A percentile compares a stretch with the other conserved stretches of the same genome.
phyloP scores from a whole-genome alignment of 2,329 filamentous ascomycete genomes.

The Hypoxylon sp. region DNA sequence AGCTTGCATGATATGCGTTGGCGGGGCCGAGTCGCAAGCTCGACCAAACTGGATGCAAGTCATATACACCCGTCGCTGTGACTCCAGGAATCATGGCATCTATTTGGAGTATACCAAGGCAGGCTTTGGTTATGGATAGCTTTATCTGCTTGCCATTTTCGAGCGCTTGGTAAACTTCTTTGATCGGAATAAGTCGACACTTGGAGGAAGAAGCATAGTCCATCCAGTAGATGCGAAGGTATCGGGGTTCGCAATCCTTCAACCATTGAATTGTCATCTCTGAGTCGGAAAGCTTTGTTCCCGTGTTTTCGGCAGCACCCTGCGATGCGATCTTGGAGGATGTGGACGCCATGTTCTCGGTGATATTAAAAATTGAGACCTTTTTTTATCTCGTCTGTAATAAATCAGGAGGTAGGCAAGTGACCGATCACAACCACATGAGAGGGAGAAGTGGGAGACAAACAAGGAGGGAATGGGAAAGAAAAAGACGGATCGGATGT shows the following conservation, averaged over 20 bases:
- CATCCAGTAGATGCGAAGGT: neutral
- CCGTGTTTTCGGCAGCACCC: neutral
- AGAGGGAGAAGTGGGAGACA: neutral
- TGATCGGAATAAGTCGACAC: neutral
- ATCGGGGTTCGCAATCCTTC: neutral
- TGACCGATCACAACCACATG: neutral
- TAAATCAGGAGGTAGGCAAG: neutral
- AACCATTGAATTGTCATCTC: neutral
- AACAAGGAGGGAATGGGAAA: neutral
- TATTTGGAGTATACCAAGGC: neutral
- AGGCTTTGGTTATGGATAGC: slow-evolving; percentile 2
- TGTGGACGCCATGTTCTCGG: neutral
- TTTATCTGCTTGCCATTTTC: neutral
- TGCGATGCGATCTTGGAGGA: neutral
- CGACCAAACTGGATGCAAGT: neutral
- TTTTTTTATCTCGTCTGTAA: neutral
- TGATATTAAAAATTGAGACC: neutral
- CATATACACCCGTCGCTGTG: neutral
- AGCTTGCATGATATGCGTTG: neutral
- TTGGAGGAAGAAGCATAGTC: slow-evolving; percentile 1
- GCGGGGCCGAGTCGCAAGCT: slow-evolving; percentile 1
- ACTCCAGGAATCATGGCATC: neutral
- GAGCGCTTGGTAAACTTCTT: neutral
- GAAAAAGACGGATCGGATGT: neutral
- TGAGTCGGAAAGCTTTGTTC: neutral